Evolutionary conservation across 2,329 filamentous ascomycete genomes (phyloP).

Genomic region (Aspergillus pseudonomiae): DNA sequence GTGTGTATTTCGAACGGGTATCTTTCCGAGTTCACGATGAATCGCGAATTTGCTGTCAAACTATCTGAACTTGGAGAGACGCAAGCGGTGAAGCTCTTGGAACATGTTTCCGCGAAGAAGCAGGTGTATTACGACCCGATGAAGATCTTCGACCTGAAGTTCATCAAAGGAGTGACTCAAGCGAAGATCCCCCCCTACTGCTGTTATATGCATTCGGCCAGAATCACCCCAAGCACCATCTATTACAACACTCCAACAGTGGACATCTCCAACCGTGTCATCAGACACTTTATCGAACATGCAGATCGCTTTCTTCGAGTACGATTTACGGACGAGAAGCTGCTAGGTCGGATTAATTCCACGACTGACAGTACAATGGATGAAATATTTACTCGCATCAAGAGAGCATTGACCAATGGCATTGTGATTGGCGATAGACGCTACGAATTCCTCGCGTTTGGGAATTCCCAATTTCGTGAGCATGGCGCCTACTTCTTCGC

Average conservation of each 20-base stretch:
- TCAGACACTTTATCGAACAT: conserved; percentile 69
- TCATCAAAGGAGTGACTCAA: conserved; percentile 50
- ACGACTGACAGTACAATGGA: conserved; percentile 62
- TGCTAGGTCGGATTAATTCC: conserved; percentile 62
- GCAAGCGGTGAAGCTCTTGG: conserved; percentile 69
- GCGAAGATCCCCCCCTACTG: conserved; percentile 71
- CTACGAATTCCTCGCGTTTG: conserved; percentile 90
- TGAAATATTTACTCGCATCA: conserved; percentile 73
- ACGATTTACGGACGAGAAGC: conserved; percentile 82
- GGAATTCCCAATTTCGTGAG: conserved; percentile 92
- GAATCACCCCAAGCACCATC: conserved; percentile 81
- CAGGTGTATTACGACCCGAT: conserved; percentile 69
- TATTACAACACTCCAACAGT: conserved; percentile 75
- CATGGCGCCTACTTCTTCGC: conserved; percentile 93
- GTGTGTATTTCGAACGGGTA: conserved; percentile 82
- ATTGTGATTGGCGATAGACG: conserved; percentile 79
- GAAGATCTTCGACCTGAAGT: conserved; percentile 64
- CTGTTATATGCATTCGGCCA: conserved; percentile 72
- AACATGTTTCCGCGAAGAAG: conserved; percentile 70
- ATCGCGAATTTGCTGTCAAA: conserved; percentile 65
- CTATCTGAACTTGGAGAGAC: conserved; percentile 56
- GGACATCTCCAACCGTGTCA: conserved; percentile 85
- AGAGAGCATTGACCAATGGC: conserved; percentile 72
- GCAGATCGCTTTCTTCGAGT: conserved; percentile 84
- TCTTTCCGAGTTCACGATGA: conserved; percentile 76